Percentiles rank a stretch among this genome's conserved stretches.
Evolutionary conservation across 441 rosid genomes (phyloP).

Genomic region (Arabidopsis hybrid): DNA sequence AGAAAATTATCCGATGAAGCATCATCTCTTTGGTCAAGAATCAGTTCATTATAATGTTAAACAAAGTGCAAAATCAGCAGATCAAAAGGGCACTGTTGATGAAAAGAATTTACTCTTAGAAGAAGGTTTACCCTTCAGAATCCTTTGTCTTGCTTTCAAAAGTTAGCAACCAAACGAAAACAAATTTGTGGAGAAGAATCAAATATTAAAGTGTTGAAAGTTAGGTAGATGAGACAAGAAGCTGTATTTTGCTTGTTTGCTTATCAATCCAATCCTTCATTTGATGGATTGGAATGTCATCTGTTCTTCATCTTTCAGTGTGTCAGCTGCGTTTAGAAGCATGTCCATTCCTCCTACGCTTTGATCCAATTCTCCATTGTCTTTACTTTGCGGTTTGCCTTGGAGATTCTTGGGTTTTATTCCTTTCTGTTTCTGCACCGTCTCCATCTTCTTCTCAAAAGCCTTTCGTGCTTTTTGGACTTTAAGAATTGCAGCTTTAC

Average conservation of each 20-base stretch:
- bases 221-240: conserved; percentile 38
- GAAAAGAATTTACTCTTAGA: neutral
- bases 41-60: neutral
- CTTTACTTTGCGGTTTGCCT: conserved; percentile 41
- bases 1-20: neutral
- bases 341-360: conserved; percentile 76
- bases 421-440: conserved; percentile 41
- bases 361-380: conserved; percentile 46
- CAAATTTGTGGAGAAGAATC: conserved; percentile 19
- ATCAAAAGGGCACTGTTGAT: conserved; percentile 2
- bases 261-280: conserved; percentile 31
- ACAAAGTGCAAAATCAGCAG: conserved; percentile 18
- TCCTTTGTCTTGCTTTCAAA: neutral
- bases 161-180: conserved; percentile 17
- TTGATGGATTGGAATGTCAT: conserved; percentile 40
- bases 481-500: conserved; percentile 62
- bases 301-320: conserved; percentile 60
- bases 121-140: conserved; percentile 10
- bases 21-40: neutral
- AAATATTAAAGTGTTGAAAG: conserved; percentile 2
- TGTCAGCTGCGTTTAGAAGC: conserved; percentile 78
- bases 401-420: conserved; percentile 31
- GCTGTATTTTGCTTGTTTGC: neutral
- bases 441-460: conserved; percentile 49
- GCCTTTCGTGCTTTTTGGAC: conserved; percentile 59